Evolutionary conservation across 805 yeast genomes (phyloP), one percentile per base, ranked within the genome.

Genomic region (Saturnispora halmiae): DNA sequence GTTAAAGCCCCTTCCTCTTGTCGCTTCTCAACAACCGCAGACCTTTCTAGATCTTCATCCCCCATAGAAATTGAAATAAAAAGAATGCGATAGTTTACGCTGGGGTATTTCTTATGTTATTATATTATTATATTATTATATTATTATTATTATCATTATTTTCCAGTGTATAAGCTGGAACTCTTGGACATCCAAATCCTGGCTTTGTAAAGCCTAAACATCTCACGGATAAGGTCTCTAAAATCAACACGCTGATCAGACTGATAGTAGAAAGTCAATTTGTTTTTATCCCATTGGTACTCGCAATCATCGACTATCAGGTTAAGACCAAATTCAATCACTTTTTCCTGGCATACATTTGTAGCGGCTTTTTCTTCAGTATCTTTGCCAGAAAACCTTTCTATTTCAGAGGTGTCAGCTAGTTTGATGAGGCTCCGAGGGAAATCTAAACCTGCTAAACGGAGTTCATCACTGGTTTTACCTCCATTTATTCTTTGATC

Each of bases 281-380:
- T 83, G 44, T 84, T 71, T 41, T 88, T 70, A 56, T 83, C 94
- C 78, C 84, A 83, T 60, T 83, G 94, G 60, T 82, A 83, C 61
- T 83, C 94, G 2, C 87, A 82, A 52, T 82, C 92, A 31, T 79
- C 69, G 39, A 83, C 71, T 42, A 61, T 65, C 88, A 83, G 74
- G 25, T 51, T 51, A 38, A 74, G 61, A 8, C 65, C 63, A 45
- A 65, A 67, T 21, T 72, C 72, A 45, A 72, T 67, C 30, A 77
- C 72, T 52, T 77, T 73, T 20, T 73, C 60, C 47, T 72, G 63
- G 58, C 90, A 79, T 34, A 79, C 67, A 31, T 70, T 64, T 44
- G 76, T 69, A 2, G 92, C 82, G 53, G 74, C 75, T 39, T 74
- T 77, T 60, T 83, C 94, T 55, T 82, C 92, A 37, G 70, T 69